A percentile compares a stretch with the other conserved stretches of the same genome.
These are phyloP conservation scores for Neonectria coccinea DNA, from an alignment of 2,329 filamentous ascomycete genomes.

Conservation along the genomic window DNA sequence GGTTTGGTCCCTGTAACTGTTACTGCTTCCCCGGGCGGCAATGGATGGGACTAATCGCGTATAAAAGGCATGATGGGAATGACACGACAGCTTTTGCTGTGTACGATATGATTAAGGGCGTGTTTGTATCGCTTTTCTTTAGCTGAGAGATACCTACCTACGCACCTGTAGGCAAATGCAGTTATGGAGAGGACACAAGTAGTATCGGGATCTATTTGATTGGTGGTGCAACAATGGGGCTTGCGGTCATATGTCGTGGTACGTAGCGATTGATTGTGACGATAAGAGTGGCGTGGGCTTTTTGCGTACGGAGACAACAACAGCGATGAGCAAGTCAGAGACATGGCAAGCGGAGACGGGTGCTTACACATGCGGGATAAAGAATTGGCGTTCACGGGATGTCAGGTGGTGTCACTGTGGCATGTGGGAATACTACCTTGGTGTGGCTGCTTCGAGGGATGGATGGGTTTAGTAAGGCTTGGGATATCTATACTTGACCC, in stretches of 20 bases:
- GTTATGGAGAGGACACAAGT: background rate
- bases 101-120: constrained; percentile 15
- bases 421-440: background rate
- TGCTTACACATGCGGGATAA: background rate
- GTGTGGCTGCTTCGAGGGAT: background rate
- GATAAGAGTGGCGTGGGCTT: background rate
- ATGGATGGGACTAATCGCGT: constrained; percentile 7
- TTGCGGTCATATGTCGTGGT: too few relatives aligned
- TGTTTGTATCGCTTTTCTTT: constrained; percentile 4
- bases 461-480: background rate
- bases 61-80: constrained; percentile 22
- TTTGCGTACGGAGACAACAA: too few relatives aligned
- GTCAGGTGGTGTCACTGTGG: background rate
- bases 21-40: constrained; percentile 12
- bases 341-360: background rate
- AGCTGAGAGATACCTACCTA: constrained; percentile 4
- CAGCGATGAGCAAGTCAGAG: background rate
- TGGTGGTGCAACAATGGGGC: background rate
- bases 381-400: background rate
- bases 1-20: constrained; percentile 9
- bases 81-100: constrained; percentile 12
- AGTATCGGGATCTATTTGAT: background rate
- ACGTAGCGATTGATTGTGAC: background rate
- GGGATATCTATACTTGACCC: background rate
- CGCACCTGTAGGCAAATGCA: background rate